Conservation (phyloP, 2,329 filamentous ascomycete species). For the Fusarium udum region DNA sequence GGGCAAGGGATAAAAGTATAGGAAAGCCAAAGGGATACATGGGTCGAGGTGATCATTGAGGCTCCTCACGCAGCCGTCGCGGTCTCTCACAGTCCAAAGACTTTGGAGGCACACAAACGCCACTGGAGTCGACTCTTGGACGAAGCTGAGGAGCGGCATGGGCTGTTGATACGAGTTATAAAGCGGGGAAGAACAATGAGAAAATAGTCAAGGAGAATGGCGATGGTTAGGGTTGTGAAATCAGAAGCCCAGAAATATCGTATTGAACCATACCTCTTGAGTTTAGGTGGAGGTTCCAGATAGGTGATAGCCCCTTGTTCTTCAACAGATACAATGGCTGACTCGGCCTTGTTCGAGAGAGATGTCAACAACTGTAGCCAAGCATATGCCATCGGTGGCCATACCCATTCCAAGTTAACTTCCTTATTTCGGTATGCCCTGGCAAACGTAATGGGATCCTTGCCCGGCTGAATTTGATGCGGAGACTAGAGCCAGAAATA, state of each 20-base stretch:
- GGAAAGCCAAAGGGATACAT: slow-evolving; percentile 8
- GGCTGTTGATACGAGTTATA: slow-evolving; percentile 9
- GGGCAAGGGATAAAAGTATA: slow-evolving; percentile 7
- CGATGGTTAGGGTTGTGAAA: neutral
- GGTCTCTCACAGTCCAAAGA: slow-evolving; percentile 16
- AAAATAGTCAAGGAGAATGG: neutral
- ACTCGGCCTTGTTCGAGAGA: slow-evolving; percentile 13
- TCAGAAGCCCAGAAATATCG: neutral
- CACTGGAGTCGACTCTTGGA: slow-evolving; percentile 26
- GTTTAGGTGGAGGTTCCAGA: neutral
- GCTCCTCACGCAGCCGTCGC: slow-evolving; percentile 28
- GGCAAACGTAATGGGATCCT: slow-evolving; percentile 21
- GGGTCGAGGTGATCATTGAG: slow-evolving; percentile 8
- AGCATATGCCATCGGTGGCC: slow-evolving; percentile 30
- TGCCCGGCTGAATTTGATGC: neutral
- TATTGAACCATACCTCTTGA: slow-evolving; percentile 8
- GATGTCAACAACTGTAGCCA: slow-evolving; percentile 27
- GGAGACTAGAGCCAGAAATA: neutral
- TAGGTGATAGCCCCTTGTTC: neutral
- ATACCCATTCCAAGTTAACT: slow-evolving; percentile 28
- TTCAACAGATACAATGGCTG: slow-evolving; percentile 10
- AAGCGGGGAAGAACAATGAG: slow-evolving; percentile 3
- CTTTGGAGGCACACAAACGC: slow-evolving; percentile 22
- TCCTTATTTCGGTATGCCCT: slow-evolving; percentile 22
- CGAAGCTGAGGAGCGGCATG: slow-evolving; percentile 4